Evolutionary conservation across 768 basidiomycete genomes (phyloP), one percentile per base, ranked within the genome.

Genomic region (Auriculariales sp.): DNA sequence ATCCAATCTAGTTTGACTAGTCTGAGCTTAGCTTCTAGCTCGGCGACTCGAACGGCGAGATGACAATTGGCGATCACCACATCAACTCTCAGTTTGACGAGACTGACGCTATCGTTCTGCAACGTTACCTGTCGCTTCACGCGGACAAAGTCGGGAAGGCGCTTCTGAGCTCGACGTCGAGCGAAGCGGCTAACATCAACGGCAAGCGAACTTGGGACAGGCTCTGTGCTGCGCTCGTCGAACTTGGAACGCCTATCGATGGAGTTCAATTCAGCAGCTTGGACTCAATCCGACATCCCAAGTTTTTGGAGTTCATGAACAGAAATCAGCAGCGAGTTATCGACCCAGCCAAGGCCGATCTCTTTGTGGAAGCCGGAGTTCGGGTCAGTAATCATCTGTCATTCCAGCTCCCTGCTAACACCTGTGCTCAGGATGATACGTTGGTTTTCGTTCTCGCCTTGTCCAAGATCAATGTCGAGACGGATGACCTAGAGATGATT

Each of bases 71-170:
- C 71, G 27, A 19, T 12, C 12, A 12, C 10, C 22, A 44, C 15
- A 12, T 60, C 25, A 70, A 85, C 17, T 79, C 77, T n/a, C 77
- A 80, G 2, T 77, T 82, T 33, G 88, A 90, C 55, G 84, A 90
- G 54, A 86, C 87, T 0, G 87, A 91, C 57, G 75, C 79, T 33
- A 78, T 89, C 31, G 81, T 90, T 11, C 68, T 89, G 10, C 87
- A 90, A 59, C 78, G 88, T 9, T 89, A 86, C 67, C 80, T 89
- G 57, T 77, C 84, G 57, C 84, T 80, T 52, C 83, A 90, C 56
- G 81, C 83, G 2, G 87, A 90, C 62, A 87, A 86, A 59, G 82
- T 91, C 48, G 88, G 89, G 28, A 87, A 88, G 60, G 87, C 90
- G 56, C 68, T 91, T 3, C 73, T 91, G 12, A 86, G 85, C 58